These are phyloP conservation scores for Trypanosoma avium DNA, from an alignment of 208 protist species.

Conservation along the genomic window DNA sequence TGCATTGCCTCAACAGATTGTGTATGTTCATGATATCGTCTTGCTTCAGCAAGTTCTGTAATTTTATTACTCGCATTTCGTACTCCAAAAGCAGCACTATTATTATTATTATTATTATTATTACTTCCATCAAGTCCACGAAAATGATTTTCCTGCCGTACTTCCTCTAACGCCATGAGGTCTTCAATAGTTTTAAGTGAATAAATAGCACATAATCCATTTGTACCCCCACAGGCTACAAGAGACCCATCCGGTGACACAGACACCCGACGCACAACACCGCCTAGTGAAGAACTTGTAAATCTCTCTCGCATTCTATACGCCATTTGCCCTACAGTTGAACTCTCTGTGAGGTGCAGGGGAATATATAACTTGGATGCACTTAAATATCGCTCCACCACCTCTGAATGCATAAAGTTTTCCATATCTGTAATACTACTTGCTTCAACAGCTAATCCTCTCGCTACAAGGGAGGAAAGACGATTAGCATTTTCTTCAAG, in stretches of 20 bases:
- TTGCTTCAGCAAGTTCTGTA: constrained; percentile 69
- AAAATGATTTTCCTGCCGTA: constrained; percentile 55
- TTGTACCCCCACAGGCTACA: constrained; percentile 61
- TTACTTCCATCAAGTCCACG: constrained; percentile 40
- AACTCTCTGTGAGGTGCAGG: constrained; percentile 47
- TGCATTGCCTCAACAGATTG: constrained; percentile 75
- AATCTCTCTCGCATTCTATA: constrained; percentile 73
- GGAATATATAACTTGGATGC: constrained; percentile 78
- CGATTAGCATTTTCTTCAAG: constrained; percentile 52
- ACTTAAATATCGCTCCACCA: constrained; percentile 77
- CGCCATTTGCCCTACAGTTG: constrained; percentile 45
- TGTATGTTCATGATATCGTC: constrained; percentile 67
- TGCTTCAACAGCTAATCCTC: constrained; percentile 47
- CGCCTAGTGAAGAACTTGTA: constrained; percentile 60
- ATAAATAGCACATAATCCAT: constrained; percentile 68
- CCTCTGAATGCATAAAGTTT: constrained; percentile 41
- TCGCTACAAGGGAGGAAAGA: constrained; percentile 42
- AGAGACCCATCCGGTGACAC: constrained; percentile 76
- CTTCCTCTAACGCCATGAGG: constrained; percentile 55
- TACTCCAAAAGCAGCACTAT: constrained; percentile 13
- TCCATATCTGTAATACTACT: constrained; percentile 35
- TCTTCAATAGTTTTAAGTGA: constrained; percentile 76
- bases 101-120: constrained; percentile 8
- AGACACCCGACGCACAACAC: constrained; percentile 56
- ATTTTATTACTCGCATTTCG: constrained; percentile 79